Evolutionary conservation across 208 protist species (phyloP).

Genomic region (Crithidia thermophila): DNA sequence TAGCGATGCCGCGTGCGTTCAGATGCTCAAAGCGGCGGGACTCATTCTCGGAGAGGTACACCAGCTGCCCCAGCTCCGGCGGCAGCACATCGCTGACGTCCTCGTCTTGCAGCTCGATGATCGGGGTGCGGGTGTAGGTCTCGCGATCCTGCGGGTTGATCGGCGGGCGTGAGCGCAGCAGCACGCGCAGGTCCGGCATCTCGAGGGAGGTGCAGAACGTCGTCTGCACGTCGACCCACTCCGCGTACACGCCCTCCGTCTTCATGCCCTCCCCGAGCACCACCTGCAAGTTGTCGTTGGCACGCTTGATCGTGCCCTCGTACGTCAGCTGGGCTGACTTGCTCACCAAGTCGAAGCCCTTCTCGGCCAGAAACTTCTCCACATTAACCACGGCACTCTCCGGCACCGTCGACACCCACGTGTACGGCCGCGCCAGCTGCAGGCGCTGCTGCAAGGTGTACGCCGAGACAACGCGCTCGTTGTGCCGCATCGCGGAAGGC

Average conservation of each 20-base stretch:
- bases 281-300: slow-evolving; percentile 64
- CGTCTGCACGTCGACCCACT: slow-evolving; percentile 86
- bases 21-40: slow-evolving; percentile 72
- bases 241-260: slow-evolving; percentile 58
- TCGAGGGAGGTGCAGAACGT: slow-evolving; percentile 66
- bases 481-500: slow-evolving; percentile 37
- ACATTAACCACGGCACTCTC: slow-evolving; percentile 47
- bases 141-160: slow-evolving; percentile 66
- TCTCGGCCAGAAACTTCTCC: slow-evolving; percentile 54
- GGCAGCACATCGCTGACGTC: slow-evolving; percentile 86
- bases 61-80: slow-evolving; percentile 84
- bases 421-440: slow-evolving; percentile 85
- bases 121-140: slow-evolving; percentile 44
- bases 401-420: slow-evolving; percentile 70
- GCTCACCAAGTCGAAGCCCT: slow-evolving; percentile 58
- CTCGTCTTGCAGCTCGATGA: slow-evolving; percentile 77
- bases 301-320: slow-evolving; percentile 77
- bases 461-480: slow-evolving; percentile 70
- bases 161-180: slow-evolving; percentile 77
- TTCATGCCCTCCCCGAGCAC: slow-evolving; percentile 71
- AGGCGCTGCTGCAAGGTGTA: slow-evolving; percentile 91
- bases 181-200: slow-evolving; percentile 67
- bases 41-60: slow-evolving; percentile 90
- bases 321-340: slow-evolving; percentile 55
- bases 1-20: slow-evolving; percentile 61